Evolutionary conservation across 2,329 filamentous ascomycete genomes (phyloP).

Genomic region (Fusarium succisae): DNA sequence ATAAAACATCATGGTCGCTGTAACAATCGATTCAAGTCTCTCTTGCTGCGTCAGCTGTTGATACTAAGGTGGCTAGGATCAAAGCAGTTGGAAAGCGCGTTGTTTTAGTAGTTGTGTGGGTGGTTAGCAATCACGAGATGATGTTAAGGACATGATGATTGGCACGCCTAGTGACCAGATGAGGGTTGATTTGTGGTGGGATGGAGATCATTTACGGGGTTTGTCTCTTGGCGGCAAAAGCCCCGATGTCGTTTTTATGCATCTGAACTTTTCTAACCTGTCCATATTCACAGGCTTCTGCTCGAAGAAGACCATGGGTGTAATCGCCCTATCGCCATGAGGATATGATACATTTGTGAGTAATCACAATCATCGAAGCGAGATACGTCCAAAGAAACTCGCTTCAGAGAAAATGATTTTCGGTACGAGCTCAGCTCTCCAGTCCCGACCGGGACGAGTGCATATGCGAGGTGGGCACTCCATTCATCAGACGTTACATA

Average conservation of each 20-base stretch:
- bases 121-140: not conserved
- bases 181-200: not conserved
- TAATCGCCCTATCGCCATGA: too few species aligned
- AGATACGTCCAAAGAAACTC: not conserved
- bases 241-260: too few species aligned
- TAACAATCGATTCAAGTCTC: too few species aligned
- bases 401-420: not conserved
- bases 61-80: too few species aligned
- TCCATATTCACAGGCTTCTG: not conserved
- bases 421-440: not conserved
- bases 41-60: too few species aligned
- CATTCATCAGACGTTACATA: not conserved
- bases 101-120: rapidly evolving
- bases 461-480: not conserved
- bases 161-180: not conserved
- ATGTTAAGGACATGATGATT: not conserved
- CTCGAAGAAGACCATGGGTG: rapidly evolving
- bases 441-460: not conserved
- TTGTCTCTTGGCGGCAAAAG: rapidly evolving
- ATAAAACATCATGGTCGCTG: too few species aligned
- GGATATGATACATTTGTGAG: rapidly evolving
- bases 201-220: not conserved
- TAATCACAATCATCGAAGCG: too few species aligned
- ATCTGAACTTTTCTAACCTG: rapidly evolving
- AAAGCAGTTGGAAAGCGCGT: too few species aligned